A percentile compares a stretch with the other conserved stretches of the same genome.
These are phyloP conservation scores for Capronia epimyces DNA, from an alignment of 2,329 filamentous ascomycete species.

Conservation along the genomic window DNA sequence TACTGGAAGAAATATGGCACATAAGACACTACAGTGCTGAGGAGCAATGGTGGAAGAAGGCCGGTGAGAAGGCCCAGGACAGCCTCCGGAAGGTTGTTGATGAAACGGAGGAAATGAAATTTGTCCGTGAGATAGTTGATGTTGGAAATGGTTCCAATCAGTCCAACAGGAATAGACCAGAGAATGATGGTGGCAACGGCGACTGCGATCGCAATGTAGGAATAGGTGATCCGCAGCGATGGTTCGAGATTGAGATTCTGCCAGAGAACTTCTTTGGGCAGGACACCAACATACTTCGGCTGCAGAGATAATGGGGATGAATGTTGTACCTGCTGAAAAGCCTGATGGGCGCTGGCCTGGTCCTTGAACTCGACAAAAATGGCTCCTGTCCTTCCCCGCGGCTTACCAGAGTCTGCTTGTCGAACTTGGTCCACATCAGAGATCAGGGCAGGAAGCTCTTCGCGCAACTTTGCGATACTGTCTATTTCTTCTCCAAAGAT, in stretches of 20 bases:
- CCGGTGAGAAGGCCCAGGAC: conserved; percentile 79
- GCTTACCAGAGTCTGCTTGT: conserved; percentile 9
- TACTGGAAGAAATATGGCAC: conserved; percentile 80
- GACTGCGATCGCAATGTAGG: conserved; percentile 63
- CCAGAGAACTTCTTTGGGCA: conserved; percentile 86
- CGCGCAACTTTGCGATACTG: conserved; percentile 61
- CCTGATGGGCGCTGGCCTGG: conserved; percentile 77
- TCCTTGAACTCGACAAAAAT: conserved; percentile 86
- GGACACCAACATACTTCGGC: conserved; percentile 75
- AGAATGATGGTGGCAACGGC: conserved; percentile 74
- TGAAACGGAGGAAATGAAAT: conserved; percentile 62
- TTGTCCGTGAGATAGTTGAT: conserved; percentile 58
- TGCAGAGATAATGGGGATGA: conserved; percentile 70
- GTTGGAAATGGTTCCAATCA: conserved; percentile 85
- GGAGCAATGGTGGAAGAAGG: conserved; percentile 70
- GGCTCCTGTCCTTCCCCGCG: conserved; percentile 46
- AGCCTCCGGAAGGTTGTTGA: conserved; percentile 61
- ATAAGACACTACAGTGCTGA: conserved; percentile 77
- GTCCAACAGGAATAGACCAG: conserved; percentile 70
- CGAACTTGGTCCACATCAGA: conserved; percentile 58
- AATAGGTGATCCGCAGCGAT: conserved; percentile 51
- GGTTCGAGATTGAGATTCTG: conserved; percentile 73
- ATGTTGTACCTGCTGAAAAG: conserved; percentile 56
- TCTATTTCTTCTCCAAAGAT: conserved; percentile 54
- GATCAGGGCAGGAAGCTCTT: conserved; percentile 65